These are phyloP conservation scores for Cordyceps cateniannulata DNA, from an alignment of 2,329 filamentous ascomycete species.

Conservation along the genomic window DNA sequence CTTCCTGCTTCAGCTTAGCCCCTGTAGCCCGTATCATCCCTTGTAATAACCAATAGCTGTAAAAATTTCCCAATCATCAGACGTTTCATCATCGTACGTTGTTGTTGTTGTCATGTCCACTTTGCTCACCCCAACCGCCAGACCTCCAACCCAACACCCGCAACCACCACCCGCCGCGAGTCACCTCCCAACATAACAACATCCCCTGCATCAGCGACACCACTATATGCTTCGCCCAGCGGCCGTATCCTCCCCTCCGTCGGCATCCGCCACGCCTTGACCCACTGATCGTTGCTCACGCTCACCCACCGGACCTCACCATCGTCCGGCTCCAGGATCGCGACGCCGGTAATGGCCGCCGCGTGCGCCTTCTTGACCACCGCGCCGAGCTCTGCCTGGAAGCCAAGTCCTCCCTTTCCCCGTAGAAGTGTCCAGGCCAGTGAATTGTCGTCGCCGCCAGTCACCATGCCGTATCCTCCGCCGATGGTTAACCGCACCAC, in stretches of 20 bases:
- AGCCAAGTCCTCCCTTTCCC: not conserved
- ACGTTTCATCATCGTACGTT: not conserved
- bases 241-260: conserved; percentile 27
- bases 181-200: conserved; percentile 32
- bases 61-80: no score
- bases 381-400: not conserved
- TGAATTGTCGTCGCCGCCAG: conserved; percentile 85
- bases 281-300: conserved; percentile 54
- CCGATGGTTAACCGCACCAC: conserved; percentile 23
- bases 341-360: conserved; percentile 60
- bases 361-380: conserved; percentile 56
- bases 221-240: conserved; percentile 47
- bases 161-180: conserved; percentile 28
- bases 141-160: conserved; percentile 41
- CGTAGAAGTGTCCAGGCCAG: conserved; percentile 48
- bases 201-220: conserved; percentile 54
- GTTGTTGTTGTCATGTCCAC: no score
- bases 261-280: conserved; percentile 47
- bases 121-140: conserved; percentile 24
- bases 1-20: no score
- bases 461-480: conserved; percentile 46
- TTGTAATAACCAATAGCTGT: not conserved
- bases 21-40: no score
- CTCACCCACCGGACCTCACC: conserved; percentile 31
- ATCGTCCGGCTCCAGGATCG: conserved; percentile 25